A percentile compares a stretch with the other conserved stretches of the same genome.
These are phyloP conservation scores for Heliocybe sulcata DNA, from an alignment of 1,284 basidiomycete genomes.

Conservation along the genomic window DNA sequence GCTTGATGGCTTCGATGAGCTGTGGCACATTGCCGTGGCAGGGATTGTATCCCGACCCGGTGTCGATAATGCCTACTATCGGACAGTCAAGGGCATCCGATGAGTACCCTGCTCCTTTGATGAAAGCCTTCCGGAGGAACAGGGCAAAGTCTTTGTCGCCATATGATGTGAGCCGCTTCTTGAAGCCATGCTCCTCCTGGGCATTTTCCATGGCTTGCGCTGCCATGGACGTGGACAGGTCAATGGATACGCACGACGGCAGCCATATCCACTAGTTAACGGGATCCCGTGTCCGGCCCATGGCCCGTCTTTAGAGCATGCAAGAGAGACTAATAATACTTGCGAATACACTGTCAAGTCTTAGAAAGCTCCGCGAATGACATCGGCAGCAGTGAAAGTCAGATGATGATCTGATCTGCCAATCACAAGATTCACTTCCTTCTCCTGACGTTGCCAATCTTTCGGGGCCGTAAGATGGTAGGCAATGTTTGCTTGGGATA, in stretches of 20 bases:
- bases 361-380: no score
- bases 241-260: no score
- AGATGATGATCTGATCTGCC: no score
- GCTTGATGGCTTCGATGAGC: conserved; percentile 22
- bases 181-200: neutral
- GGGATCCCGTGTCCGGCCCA: neutral
- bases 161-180: conserved; percentile 13
- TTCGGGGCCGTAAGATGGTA: no score
- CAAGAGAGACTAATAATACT: neutral
- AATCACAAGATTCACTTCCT: no score
- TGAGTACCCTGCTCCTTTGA: conserved; percentile 26
- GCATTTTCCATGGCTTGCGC: neutral
- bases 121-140: conserved; percentile 28
- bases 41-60: conserved; percentile 24
- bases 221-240: neutral
- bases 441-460: no score
- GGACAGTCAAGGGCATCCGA: conserved; percentile 24
- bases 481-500: no score
- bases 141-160: conserved; percentile 26
- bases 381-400: no score
- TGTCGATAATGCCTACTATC: conserved; percentile 26
- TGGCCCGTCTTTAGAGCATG: neutral
- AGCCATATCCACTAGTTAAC: neutral
- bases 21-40: conserved; percentile 24
- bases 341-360: no score